Conservation (phyloP, 192 early-diverging fungal genomes). For the Backusella circina region DNA sequence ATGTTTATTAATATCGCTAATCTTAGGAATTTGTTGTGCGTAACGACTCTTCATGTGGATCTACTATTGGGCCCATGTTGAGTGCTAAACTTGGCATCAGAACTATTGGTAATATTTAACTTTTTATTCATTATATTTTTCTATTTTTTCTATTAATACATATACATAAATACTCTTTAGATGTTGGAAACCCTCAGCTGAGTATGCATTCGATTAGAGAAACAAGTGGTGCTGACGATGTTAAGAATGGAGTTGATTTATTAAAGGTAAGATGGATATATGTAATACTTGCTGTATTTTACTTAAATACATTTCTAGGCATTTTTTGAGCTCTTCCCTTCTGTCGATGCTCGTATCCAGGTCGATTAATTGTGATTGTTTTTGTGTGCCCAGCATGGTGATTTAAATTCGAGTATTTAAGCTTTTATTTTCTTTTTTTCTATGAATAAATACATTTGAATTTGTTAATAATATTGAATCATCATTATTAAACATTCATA, state of each 20-base stretch:
- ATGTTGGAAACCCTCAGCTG: conserved; percentile 94
- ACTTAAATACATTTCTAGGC: neutral
- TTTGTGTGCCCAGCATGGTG: too few relatives aligned
- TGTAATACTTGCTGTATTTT: neutral
- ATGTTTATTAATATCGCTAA: neutral
- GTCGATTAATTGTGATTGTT: conserved; percentile 4
- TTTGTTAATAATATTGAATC: neutral
- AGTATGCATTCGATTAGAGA: conserved; percentile 99
- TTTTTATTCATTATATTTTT: too few relatives aligned
- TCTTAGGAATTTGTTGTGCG: conserved; percentile 74
- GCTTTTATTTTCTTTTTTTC: neutral
- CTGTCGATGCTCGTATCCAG: conserved; percentile 11
- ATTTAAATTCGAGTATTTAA: too few relatives aligned
- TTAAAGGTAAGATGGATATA: conserved; percentile 58
- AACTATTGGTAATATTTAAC: conserved; percentile 71
- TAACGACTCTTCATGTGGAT: conserved; percentile 93
- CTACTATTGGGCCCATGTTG: conserved; percentile 96
- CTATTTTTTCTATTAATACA: too few relatives aligned
- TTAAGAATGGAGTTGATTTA: conserved; percentile 77
- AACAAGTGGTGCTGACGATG: conserved; percentile 84
- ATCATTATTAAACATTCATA: neutral
- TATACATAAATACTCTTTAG: conserved; percentile 23
- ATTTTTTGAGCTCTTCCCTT: conserved; percentile 26
- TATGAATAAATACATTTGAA: neutral
- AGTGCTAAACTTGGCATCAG: conserved; percentile 92